These are phyloP conservation scores for Ruellia speciosa DNA, from an alignment of 305 asterid species.

Conservation along the genomic window DNA sequence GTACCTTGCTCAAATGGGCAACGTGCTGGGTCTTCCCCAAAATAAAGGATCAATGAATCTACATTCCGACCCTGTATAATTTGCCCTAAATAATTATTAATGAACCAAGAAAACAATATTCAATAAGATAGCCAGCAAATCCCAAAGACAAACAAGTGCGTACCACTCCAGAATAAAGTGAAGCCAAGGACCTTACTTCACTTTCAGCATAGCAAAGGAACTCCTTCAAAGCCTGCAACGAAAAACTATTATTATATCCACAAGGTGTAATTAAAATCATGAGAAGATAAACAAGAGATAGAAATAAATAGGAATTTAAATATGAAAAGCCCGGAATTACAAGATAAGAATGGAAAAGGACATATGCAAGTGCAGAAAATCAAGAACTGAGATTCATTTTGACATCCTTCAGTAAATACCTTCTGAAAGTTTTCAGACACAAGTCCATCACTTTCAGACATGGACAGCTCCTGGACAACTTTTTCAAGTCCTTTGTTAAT, in stretches of 20 bases:
- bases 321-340: not conserved
- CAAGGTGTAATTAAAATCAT: not conserved
- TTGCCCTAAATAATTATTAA: constrained; percentile 14
- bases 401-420: constrained; percentile 38
- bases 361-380: constrained; percentile 5
- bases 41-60: constrained; percentile 76
- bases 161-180: constrained; percentile 90
- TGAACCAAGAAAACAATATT: not conserved
- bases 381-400: constrained; percentile 4
- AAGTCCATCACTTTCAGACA: constrained; percentile 80
- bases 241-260: constrained; percentile 12
- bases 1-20: constrained; percentile 97
- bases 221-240: constrained; percentile 69
- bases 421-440: constrained; percentile 60
- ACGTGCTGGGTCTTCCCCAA: constrained; percentile 92
- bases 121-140: not conserved
- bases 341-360: not conserved
- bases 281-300: too few species aligned
- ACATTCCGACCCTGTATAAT: constrained; percentile 78
- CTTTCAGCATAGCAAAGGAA: constrained; percentile 79
- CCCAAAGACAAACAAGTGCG: constrained; percentile 18
- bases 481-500: constrained; percentile 91
- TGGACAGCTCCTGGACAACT: constrained; percentile 76
- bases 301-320: not conserved
- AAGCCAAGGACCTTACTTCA: constrained; percentile 87